Conservation (phyloP, 225 moss, liverwort and hornwort species). For the Ulota crispa region DNA sequence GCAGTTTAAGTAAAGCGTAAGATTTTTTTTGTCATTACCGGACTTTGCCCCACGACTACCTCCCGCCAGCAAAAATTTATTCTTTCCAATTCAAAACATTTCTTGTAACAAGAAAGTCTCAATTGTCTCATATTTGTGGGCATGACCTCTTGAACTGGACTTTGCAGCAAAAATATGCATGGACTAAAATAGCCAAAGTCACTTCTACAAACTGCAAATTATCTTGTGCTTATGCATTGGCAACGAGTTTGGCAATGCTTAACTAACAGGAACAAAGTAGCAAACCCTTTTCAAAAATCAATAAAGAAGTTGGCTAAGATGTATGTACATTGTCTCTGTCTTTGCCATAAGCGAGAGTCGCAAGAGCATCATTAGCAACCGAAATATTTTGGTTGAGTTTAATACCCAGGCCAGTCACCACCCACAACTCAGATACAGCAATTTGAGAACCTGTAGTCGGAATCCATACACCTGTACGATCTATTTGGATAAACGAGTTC, state of each 20-base stretch:
- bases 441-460: neutral
- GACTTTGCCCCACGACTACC: neutral
- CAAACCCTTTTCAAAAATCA: neutral
- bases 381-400: slow-evolving; percentile 38
- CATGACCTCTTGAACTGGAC: neutral
- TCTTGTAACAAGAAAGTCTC: neutral
- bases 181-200: neutral
- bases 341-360: slow-evolving; percentile 38
- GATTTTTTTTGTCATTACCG: neutral
- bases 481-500: slow-evolving; percentile 21
- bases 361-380: slow-evolving; percentile 33
- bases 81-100: neutral
- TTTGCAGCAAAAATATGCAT: neutral
- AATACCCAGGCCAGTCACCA: slow-evolving; percentile 40
- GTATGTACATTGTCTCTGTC: slow-evolving; percentile 35
- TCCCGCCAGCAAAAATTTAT: neutral
- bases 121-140: neutral
- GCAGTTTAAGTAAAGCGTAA: neutral
- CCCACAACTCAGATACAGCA: neutral
- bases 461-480: slow-evolving; percentile 24
- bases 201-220: neutral
- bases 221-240: neutral
- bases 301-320: slow-evolving; percentile 15
- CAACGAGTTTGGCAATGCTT: neutral
- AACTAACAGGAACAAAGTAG: neutral